Evolutionary conservation across 345 rosid species (phyloP), one percentile per base, ranked within the genome.

Genomic region (Salix brachista): DNA sequence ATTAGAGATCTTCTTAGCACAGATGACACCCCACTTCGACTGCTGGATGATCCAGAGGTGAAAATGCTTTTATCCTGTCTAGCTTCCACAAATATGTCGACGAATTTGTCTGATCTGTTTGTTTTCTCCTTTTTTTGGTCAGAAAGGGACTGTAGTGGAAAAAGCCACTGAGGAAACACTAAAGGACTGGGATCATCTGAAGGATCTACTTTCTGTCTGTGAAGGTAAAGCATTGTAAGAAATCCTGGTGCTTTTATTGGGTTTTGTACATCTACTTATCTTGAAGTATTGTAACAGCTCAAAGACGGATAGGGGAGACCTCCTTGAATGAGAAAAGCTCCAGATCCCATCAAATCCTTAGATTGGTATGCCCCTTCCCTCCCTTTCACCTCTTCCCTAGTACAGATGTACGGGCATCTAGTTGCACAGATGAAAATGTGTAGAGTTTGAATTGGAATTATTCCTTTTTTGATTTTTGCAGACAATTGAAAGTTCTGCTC

Each of bases 21-120:
- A 0, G 98, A 93, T 75, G 86, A 79, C 76, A 81, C 91, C 70
- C 92, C 92, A 71, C 96, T 96, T 78, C 86, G 98, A 84, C 84
- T 93, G 76, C 90, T 94, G 48, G 99, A 96, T 82, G 98, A 96
- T 80, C 93, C 97, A 3, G 99, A 93, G 94, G 99, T 96, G 85
- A 79, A 42, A 11, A 54, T 79, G 34, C 11, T 54, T 28, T 21
- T 42, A 44, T 69, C 71, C 41, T 50, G 69, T 46, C 58, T 73
- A 52, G 28, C 21, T 77, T 52, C 23, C 28, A 26, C 52, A 68
- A 64, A 36, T 67, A 37, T 19, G 67, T 61, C 67, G 71, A 72
- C n/a, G 32, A 75, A 64, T 39, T 67, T 28, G 36, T 78, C 65
- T 82, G 75, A 82, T 39, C 25, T 42, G 46, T 11, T 42, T 42